Conservation (phyloP, 164 flowering plant species). For the Nymphaea colorata region DNA sequence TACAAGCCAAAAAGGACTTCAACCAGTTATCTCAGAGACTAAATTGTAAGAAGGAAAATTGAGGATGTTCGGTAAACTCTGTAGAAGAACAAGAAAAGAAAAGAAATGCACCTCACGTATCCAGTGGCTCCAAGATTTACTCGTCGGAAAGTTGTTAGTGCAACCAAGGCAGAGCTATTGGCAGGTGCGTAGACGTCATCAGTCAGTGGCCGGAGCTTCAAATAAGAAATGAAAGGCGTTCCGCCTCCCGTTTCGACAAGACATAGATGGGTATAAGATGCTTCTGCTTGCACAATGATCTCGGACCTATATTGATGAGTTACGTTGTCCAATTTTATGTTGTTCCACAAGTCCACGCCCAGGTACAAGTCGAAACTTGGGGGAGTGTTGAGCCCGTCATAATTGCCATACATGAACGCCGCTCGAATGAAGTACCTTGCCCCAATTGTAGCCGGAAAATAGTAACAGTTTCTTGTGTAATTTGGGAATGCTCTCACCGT, state of each 20-base stretch:
- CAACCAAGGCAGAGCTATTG: not conserved
- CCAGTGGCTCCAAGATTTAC: not conserved
- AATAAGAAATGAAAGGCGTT: slow-evolving; percentile 29
- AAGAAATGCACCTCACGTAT: not conserved
- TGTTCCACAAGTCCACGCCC: slow-evolving; percentile 24
- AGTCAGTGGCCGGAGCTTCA: slow-evolving; percentile 21
- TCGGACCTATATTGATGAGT: slow-evolving; percentile 10
- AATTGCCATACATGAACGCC: slow-evolving; percentile 9
- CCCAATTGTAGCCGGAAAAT: not conserved
- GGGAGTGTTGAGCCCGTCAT: slow-evolving; percentile 11
- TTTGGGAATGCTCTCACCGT: slow-evolving; percentile 2
- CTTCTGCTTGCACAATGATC: slow-evolving; percentile 13
- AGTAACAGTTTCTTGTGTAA: slow-evolving; percentile 2
- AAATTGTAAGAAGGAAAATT: too few relatives aligned
- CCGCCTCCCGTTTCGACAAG: slow-evolving; percentile 26
- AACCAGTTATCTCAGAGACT: too few relatives aligned
- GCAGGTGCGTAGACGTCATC: not conserved
- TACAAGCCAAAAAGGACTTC: too few relatives aligned
- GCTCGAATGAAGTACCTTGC: not conserved
- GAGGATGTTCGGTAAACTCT: too few relatives aligned
- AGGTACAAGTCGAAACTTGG: slow-evolving; percentile 32
- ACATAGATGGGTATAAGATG: slow-evolving; percentile 18
- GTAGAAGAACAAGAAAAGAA: too few relatives aligned
- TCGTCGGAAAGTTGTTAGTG: not conserved
- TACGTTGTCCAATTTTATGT: slow-evolving; percentile 8